Evolutionary conservation across 2,329 filamentous ascomycete genomes (phyloP), one percentile per base, ranked within the genome.

Genomic region (Venturia asperata): DNA sequence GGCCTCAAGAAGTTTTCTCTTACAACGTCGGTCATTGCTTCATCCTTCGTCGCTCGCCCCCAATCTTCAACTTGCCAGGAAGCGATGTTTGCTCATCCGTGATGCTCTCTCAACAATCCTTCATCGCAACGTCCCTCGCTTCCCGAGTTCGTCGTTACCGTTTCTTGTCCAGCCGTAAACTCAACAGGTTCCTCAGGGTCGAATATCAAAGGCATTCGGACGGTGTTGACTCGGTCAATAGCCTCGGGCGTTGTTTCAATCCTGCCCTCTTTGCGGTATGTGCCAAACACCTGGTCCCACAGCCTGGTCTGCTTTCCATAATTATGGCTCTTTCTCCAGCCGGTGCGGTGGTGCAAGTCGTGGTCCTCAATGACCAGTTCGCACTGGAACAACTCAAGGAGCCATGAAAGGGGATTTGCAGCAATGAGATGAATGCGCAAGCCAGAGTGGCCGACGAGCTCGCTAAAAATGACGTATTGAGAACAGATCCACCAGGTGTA

Each of bases 401-500:
- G 61, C 71, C 72, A 76, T 19, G 69, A 73, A 24, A 77, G 66
- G 0, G 76, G 73, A 0, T 72, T 72, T 0, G 78, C 76, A 0
- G 75, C 72, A 0, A 71, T 72, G 0, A 72, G 69, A 61, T 74
- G 73, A 11, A 80, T 61, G 1, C 78, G 74, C 17, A 80, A 66
- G 0, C 77, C 77, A 39, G 72, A 76, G 62, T 79, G 77, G 4
- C 77, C 77, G 34, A 71, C 68, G 3, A 78, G 62, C 65, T 79
- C 77, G 17, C 76, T 69, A 68, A 74, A 80, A 15, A 77, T 71
- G 39, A 80, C 71, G 62, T 78, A 80, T 63, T 77, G 72, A 63
- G 79, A 75, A 68, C 78, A 80, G 21, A 80, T 67, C 78, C 78
- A 80, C 77, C 76, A 78, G 52, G 79, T 78, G 61, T 80, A 79